Conservation (phyloP, 2,329 filamentous ascomycete species). For the Monosporascus sp. region DNA sequence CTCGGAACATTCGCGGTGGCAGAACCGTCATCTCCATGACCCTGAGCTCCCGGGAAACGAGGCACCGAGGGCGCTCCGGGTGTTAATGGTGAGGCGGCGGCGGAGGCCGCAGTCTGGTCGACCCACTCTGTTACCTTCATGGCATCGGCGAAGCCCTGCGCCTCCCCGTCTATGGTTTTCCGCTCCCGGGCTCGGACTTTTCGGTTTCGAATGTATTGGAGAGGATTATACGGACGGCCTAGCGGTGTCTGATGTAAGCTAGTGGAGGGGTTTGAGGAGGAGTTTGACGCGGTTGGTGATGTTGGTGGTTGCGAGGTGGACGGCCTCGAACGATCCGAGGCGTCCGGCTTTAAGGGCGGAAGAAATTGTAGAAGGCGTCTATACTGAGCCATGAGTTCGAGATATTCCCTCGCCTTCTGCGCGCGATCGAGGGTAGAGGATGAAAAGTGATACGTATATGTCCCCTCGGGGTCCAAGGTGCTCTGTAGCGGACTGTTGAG, state of each 20-base stretch:
- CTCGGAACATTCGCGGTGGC: slow-evolving; percentile 32
- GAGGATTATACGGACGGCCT: slow-evolving; percentile 77
- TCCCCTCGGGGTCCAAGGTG: slow-evolving; percentile 41
- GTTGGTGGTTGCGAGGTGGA: slow-evolving; percentile 36
- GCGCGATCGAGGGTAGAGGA: slow-evolving; percentile 74
- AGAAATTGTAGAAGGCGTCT: slow-evolving; percentile 72
- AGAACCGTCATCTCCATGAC: slow-evolving; percentile 33
- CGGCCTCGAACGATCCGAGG: slow-evolving; percentile 25
- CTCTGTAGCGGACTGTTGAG: slow-evolving; percentile 41
- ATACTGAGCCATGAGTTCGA: slow-evolving; percentile 84
- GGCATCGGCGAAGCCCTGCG: slow-evolving; percentile 72
- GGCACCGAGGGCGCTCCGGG: slow-evolving; percentile 36
- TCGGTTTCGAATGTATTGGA: slow-evolving; percentile 88
- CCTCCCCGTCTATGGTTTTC: slow-evolving; percentile 65
- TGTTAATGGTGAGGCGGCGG: slow-evolving; percentile 30
- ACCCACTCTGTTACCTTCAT: slow-evolving; percentile 71
- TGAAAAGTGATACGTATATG: slow-evolving; percentile 64
- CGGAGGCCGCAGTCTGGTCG: slow-evolving; percentile 54
- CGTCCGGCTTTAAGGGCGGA: slow-evolving; percentile 59
- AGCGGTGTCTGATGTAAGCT: slow-evolving; percentile 33
- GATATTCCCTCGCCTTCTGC: slow-evolving; percentile 76
- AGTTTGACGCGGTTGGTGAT: slow-evolving; percentile 29
- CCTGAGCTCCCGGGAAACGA: slow-evolving; percentile 40
- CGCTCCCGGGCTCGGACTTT: slow-evolving; percentile 78
- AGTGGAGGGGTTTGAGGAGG: slow-evolving; percentile 22